A percentile compares a stretch with the other conserved stretches of the same genome.
Conservation (phyloP, 768 basidiomycete species). For the Pleurotus sapidus region DNA sequence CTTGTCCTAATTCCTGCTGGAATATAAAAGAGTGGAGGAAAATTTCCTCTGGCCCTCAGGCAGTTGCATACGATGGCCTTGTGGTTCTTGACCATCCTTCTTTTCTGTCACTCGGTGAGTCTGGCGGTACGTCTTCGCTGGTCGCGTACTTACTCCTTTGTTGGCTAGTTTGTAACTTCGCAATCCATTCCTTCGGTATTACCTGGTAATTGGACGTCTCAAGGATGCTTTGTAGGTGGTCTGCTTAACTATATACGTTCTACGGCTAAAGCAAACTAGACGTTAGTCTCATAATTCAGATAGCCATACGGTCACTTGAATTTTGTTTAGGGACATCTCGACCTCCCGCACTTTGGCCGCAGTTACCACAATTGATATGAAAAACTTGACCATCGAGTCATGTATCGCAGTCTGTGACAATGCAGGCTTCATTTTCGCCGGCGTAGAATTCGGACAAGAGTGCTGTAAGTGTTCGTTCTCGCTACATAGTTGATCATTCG, state of each 20-base stretch:
- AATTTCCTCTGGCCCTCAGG: not conserved
- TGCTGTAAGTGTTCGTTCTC: slow-evolving; percentile 31
- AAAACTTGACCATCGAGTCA: slow-evolving; percentile 49
- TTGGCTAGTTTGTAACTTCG: slow-evolving; percentile 1
- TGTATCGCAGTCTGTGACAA: slow-evolving; percentile 35
- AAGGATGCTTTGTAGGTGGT: slow-evolving; percentile 46
- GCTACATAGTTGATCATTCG: too few relatives aligned
- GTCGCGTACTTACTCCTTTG: not conserved
- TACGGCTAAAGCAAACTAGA: not conserved
- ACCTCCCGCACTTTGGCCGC: slow-evolving; percentile 52
- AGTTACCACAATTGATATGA: slow-evolving; percentile 33
- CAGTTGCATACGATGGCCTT: not conserved
- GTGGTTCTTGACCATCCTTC: not conserved
- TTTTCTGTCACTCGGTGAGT: not conserved
- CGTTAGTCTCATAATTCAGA: not conserved
- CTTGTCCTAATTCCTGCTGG: not conserved
- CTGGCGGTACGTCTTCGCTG: not conserved
- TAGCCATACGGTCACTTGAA: not conserved
- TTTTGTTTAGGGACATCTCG: slow-evolving; percentile 28
- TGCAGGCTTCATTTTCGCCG: slow-evolving; percentile 49
- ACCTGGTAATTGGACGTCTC: slow-evolving; percentile 41
- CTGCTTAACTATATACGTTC: not conserved
- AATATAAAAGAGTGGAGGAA: not conserved
- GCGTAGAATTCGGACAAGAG: slow-evolving; percentile 60
- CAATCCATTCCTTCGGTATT: slow-evolving; percentile 28